Conservation (phyloP, 2,329 filamentous ascomycete genomes). For the Tolypocladium endophyticum region DNA sequence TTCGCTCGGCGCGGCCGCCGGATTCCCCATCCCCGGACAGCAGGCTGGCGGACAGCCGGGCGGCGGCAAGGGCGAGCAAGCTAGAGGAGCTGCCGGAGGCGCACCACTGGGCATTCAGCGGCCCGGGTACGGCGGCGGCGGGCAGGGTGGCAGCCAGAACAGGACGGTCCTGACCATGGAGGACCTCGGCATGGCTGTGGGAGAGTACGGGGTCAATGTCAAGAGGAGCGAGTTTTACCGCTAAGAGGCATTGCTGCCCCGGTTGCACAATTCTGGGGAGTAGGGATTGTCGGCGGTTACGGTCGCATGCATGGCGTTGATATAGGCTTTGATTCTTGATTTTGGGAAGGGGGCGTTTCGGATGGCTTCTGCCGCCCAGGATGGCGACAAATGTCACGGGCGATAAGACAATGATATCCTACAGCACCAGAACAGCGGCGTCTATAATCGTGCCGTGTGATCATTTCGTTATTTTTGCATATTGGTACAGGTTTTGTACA, state of each 20-base stretch:
- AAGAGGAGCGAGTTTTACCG: constrained; percentile 97
- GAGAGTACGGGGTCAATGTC: constrained; percentile 94
- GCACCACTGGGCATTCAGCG: constrained; percentile 64
- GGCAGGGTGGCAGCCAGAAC: constrained; percentile 79
- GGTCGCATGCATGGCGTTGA: constrained; percentile 4
- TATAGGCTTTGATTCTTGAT: neutral
- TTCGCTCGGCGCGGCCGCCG: constrained; percentile 65
- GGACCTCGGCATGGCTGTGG: constrained; percentile 94
- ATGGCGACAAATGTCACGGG: neutral
- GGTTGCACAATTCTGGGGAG: neutral
- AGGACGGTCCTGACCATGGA: constrained; percentile 97
- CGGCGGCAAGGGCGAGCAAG: constrained; percentile 29
- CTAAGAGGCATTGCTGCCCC: constrained; percentile 25
- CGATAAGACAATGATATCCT: neutral
- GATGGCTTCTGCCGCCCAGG: neutral
- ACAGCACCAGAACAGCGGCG: neutral
- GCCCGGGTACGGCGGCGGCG: constrained; percentile 76
- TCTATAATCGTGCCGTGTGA: neutral
- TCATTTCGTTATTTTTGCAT: constrained; percentile 1
- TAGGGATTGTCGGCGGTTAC: neutral
- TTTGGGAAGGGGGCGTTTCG: constrained; percentile 2
- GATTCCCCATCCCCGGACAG: constrained; percentile 56
- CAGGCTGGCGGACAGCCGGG: constrained; percentile 44
- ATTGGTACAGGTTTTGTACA: constrained; percentile 22
- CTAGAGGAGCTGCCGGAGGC: constrained; percentile 20